Evolutionary conservation across 345 rosid species (phyloP), one percentile per base, ranked within the genome.

Genomic region (Populus alba): DNA sequence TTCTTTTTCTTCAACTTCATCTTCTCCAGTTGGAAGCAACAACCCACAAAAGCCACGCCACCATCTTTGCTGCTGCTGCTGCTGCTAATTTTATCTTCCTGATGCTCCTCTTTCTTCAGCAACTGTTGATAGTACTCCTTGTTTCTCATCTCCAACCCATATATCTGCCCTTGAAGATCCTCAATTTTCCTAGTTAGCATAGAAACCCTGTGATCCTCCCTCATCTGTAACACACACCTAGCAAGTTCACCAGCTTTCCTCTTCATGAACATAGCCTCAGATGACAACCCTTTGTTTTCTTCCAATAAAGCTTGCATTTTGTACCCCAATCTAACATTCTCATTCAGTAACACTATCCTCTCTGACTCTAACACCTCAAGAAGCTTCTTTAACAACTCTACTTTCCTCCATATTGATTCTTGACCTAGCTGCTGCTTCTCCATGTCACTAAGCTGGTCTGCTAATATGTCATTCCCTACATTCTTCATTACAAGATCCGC

Each of bases 341-440:
- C 97, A 49, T 83, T 85, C 61, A 86, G 38, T 41, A 91, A 75
- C 55, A 89, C 81, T 67, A 85, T 51, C 83, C 93, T 90, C 87
- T 92, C 97, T 1, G 91, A 86, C 86, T 92, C 97, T 66, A 90
- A 75, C 68, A 92, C 84, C 80, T 88, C 88, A 1, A 92, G 86
- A 73, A 92, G 76, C 76, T 87, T 89, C 88, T 85, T 90, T 81
- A 90, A 77, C 72, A 92, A 75, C 72, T 87, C 92, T 2, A 90
- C 79, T 81, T 87, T 92, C 81, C 84, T 87, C 35, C 76, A 68
- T 0, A 23, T 59, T 4, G 90, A 86, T 43, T 90, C 92, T 0
- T 70, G 76, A 47, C 78, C 72, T 65, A 47, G 80, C 16, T 79
- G 82, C 61, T 61, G 78, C 16, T 79, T 80, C 66, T 89, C 88